Evolutionary conservation across 257 asterid genomes (phyloP), one percentile per base, ranked within the genome.

Genomic region (Asclepias syriaca): DNA sequence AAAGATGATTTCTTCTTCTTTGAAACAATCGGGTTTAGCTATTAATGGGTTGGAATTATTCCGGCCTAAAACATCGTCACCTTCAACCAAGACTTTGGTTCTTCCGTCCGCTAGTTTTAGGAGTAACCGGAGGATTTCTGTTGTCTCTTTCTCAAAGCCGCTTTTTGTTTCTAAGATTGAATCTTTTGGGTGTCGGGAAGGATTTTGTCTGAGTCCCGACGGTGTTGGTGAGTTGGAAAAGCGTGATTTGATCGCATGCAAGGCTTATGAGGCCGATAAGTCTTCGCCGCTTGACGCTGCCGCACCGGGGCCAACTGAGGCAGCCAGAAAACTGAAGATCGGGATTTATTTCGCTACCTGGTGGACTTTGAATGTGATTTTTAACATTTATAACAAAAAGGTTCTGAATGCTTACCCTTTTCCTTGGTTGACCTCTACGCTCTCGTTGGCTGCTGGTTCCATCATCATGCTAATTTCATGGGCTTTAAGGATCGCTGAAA

Each of bases 341-440:
- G 98, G 97, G 32, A 69, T 91, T 18, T 91, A 89, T 72, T 94
- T 94, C 66, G 98, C 96, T 14, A 85, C 95, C 8, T 94, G 98
- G 98, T 94, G 98, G 98, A 87, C 82, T 21, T 79, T 94, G 88
- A 94, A 94, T 75, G 97, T 94, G 79, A 70, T 94, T 22, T 94
- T 94, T 79, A 94, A 91, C 75, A 94, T 94, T 11, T 94, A 94
- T 70, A 94, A 94, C 73, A 94, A 94, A 73, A 94, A 94, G 72
- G 98, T 94, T 81, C 75, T 94, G 88, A 94, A 91, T 81, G 96
- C 90, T 45, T 94, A 79, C 50, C 94, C 96, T 1, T 95, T 85
- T 54, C 99, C 99, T 0, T 95, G 98, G 98, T 72, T 95, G 55
- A 95, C 98, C 60, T 95, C 99, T 37, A 92, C 98, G 40, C 91